phyloP scores from a whole-genome alignment of 2,329 filamentous ascomycete genomes.

The Pestalotiopsis sp. region DNA sequence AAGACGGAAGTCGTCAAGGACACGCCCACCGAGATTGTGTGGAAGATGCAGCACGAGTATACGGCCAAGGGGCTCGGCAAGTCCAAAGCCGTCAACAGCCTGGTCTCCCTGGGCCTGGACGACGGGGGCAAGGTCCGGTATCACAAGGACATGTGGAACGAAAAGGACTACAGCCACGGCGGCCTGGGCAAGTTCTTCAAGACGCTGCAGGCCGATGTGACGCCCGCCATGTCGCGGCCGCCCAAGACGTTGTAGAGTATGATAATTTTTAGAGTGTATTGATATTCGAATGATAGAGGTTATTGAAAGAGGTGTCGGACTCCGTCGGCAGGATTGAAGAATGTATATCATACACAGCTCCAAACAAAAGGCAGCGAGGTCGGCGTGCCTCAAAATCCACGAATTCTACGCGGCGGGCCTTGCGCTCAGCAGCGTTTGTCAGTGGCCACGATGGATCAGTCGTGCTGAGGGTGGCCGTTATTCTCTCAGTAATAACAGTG shows the following conservation, averaged over 20 bases:
- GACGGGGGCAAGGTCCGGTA: conserved; percentile 43
- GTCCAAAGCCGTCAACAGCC: conserved; percentile 39
- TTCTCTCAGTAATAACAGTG: too few relatives aligned
- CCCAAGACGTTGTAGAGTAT: not conserved
- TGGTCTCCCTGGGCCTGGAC: conserved; percentile 42
- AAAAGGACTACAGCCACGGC: conserved; percentile 49
- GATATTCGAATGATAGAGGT: too few relatives aligned
- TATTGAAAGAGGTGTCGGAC: too few relatives aligned
- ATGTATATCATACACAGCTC: too few relatives aligned
- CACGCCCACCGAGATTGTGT: conserved; percentile 43
- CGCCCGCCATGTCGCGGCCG: conserved; percentile 2
- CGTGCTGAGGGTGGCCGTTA: too few relatives aligned
- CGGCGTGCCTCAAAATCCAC: too few relatives aligned
- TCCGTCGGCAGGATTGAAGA: too few relatives aligned
- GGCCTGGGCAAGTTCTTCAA: conserved; percentile 35
- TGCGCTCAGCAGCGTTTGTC: too few relatives aligned
- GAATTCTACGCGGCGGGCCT: too few relatives aligned
- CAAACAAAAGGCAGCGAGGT: too few relatives aligned
- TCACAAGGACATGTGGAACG: conserved; percentile 54
- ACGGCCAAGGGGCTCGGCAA: conserved; percentile 40
- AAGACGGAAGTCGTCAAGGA: conserved; percentile 37
- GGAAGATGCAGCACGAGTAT: conserved; percentile 51
- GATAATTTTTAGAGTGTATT: not conserved
- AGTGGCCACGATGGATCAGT: too few relatives aligned
- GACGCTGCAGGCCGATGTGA: conserved; percentile 1